Conservation (phyloP, 495 filamentous ascomycete species). For the Neurospora intermedia region DNA sequence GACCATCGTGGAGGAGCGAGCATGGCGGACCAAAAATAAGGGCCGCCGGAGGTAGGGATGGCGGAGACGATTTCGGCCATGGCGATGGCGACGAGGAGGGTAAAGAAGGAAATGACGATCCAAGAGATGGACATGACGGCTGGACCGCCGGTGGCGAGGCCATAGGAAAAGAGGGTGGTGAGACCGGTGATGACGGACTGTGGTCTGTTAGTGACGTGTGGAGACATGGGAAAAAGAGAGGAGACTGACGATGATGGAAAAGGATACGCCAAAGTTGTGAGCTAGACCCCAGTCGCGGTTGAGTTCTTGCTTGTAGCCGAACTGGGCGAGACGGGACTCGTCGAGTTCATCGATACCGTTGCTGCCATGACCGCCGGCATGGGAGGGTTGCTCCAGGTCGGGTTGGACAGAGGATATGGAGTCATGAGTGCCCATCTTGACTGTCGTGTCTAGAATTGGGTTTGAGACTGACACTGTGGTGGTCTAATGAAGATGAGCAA, state of each 20-base stretch:
- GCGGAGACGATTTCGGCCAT: slow-evolving; percentile 61
- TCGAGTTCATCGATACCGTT: slow-evolving; percentile 29
- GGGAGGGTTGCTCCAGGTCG: slow-evolving; percentile 16
- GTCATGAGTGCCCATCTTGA: neutral
- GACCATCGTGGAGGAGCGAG: slow-evolving; percentile 44
- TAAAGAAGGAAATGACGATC: slow-evolving; percentile 26
- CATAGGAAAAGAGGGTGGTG: slow-evolving; percentile 47
- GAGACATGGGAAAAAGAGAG: neutral
- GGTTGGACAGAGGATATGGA: slow-evolving; percentile 3
- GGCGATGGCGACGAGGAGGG: slow-evolving; percentile 38
- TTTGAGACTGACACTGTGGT: too few species aligned
- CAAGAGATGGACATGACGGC: slow-evolving; percentile 39
- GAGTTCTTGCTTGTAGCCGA: slow-evolving; percentile 55
- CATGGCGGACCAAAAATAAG: slow-evolving; percentile 58
- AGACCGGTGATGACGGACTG: slow-evolving; percentile 54
- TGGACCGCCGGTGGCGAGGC: slow-evolving; percentile 46
- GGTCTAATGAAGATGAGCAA: neutral
- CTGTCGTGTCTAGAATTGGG: neutral
- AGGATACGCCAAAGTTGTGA: slow-evolving; percentile 57
- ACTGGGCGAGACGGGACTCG: slow-evolving; percentile 44
- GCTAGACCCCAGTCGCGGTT: slow-evolving; percentile 49
- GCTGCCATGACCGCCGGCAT: neutral
- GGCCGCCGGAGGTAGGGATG: slow-evolving; percentile 52
- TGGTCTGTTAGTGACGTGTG: neutral
- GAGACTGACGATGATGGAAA: slow-evolving; percentile 50